Base-by-base conservation (phyloP, 345 rosid genomes). In the Ceriops zippeliana region DNA sequence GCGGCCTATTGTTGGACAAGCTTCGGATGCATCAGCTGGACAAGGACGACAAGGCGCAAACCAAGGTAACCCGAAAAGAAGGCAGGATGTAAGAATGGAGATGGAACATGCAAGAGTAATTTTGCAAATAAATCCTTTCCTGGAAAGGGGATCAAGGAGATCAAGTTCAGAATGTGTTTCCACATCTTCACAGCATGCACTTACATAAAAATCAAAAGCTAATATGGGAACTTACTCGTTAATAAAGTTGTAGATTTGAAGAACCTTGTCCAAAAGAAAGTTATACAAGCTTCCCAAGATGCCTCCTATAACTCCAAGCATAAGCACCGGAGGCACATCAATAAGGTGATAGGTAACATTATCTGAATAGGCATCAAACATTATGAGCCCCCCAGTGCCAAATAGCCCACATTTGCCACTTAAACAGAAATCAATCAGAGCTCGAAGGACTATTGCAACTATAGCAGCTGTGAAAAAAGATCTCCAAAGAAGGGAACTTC, bases 1-100 rank as follows among this genome's bases (percentile, higher is more conserved):
- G 68, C 93, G 87, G 61, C 98, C 96, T 58, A 89, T 80, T 21
- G 99, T 93, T 52, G 99, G 97, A 77, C 99, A 93, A 58, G 81
- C 88, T 81, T 93, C 96, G 7, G 79, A 47, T 61, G 97, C 84
- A 73, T 74, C 85, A 2, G 72, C 30, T 9, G 99, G 99, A 63
- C 97, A 91, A 69, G 86, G 85, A 71, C 68, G 91, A 82, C 98
- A 93, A 34, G 89, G 62, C 37, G 91, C 93, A 62, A 93, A 81
- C 88, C 88, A 91, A 9, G 98, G 98, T 62, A 93, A 81, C 56
- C 98, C 98, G 24, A 93, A 93, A 67, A 93, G 91, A 72, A 93
- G 90, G 47, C 90, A 87, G 1, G 98, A 91, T 22, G 97, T 89
- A 80, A 83, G 88, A 76, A 85, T 79, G 61, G 97, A 93, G 69